These are phyloP conservation scores for Boechera stricta DNA, from an alignment of 345 rosid species.

Conservation along the genomic window DNA sequence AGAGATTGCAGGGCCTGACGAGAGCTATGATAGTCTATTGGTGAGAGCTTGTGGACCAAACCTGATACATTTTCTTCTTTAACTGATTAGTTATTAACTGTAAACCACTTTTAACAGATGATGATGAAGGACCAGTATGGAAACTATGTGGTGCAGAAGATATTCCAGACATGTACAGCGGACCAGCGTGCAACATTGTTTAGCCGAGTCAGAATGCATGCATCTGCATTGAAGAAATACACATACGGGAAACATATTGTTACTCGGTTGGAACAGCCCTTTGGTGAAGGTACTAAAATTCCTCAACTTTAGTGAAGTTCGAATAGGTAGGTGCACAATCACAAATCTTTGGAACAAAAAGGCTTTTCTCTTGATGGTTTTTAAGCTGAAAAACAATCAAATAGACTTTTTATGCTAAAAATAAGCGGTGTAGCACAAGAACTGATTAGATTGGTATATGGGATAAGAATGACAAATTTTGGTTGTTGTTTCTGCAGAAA, in stretches of 20 bases:
- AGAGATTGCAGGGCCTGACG: slow-evolving; percentile 60
- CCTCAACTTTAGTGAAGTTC: background rate
- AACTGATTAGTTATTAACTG: slow-evolving; percentile 21
- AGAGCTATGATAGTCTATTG: slow-evolving; percentile 62
- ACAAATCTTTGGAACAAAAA: slow-evolving; percentile 8
- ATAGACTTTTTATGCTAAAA: background rate
- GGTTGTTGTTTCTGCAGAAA: slow-evolving; percentile 27
- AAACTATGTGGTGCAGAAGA: slow-evolving; percentile 76
- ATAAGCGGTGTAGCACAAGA: background rate
- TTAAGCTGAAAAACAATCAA: background rate
- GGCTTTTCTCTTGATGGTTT: background rate
- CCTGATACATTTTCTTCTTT: background rate
- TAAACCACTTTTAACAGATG: slow-evolving; percentile 43
- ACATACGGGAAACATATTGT: slow-evolving; percentile 84
- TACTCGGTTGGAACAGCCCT: slow-evolving; percentile 64
- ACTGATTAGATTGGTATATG: background rate
- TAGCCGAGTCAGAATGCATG: slow-evolving; percentile 54
- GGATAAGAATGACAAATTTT: background rate
- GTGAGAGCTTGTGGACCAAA: slow-evolving; percentile 53
- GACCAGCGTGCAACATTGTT: slow-evolving; percentile 55
- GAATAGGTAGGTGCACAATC: background rate
- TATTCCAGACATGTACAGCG: slow-evolving; percentile 59
- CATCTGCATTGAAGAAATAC: slow-evolving; percentile 71
- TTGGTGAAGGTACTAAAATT: slow-evolving; percentile 55
- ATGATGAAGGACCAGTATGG: slow-evolving; percentile 84